Evolutionary conservation across 768 basidiomycete species (phyloP).

Genomic region (Rhodotorula babjevae): DNA sequence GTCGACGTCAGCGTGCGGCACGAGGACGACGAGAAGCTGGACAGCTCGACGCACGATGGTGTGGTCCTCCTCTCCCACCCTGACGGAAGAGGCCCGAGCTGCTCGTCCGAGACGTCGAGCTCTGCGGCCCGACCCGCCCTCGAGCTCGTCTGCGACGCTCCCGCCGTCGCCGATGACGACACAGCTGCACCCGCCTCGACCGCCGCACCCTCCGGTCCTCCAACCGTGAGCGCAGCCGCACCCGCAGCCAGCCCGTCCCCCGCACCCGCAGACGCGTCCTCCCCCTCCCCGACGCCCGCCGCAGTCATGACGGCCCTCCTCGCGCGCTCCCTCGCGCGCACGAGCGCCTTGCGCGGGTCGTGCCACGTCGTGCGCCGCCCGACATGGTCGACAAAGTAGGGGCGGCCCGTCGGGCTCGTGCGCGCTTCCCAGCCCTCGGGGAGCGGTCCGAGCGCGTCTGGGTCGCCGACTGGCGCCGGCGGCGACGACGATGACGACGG

Average conservation of each 20-base stretch:
- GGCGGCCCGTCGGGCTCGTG: slow-evolving; percentile 91
- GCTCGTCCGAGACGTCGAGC: slow-evolving; percentile 44
- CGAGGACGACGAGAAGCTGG: accelerated
- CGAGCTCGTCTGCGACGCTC: too few relatives aligned
- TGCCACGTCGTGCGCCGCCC: slow-evolving; percentile 99
- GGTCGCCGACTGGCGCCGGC: slow-evolving; percentile 21
- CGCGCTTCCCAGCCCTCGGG: slow-evolving; percentile 98
- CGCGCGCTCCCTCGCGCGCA: slow-evolving; percentile 37
- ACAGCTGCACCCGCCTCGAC: too few relatives aligned
- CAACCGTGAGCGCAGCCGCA: too few relatives aligned
- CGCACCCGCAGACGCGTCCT: not conserved
- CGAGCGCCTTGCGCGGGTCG: slow-evolving; percentile 89
- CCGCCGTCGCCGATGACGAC: too few relatives aligned
- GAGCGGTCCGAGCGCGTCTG: slow-evolving; percentile 58
- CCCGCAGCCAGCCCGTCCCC: not conserved
- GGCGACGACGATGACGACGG: not conserved
- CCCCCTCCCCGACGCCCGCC: not conserved
- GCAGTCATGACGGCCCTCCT: not conserved
- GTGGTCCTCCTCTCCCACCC: slow-evolving; percentile 99
- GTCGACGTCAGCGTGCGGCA: not conserved
- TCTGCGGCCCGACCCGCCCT: not conserved
- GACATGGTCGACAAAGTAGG: slow-evolving; percentile 98
- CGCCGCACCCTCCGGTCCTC: too few relatives aligned
- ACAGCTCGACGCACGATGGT: slow-evolving; percentile 47
- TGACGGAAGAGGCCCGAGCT: slow-evolving; percentile 89